Evolutionary conservation across 2,329 filamentous ascomycete species (phyloP).

Genomic region (Colletotrichum sp.): DNA sequence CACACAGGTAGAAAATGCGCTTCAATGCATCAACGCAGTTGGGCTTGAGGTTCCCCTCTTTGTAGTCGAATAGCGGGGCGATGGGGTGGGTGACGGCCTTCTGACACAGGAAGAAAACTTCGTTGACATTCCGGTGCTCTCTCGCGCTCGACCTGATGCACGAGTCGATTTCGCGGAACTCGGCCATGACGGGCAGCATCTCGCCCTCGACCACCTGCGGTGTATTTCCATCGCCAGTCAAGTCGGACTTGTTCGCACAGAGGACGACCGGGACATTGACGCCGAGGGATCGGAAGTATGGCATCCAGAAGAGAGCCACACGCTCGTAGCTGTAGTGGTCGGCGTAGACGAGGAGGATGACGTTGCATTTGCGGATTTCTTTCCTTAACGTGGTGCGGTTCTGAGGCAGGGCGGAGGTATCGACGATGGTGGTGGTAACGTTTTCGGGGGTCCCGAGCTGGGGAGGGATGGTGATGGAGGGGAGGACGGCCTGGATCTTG

Average conservation of each 20-base stretch:
- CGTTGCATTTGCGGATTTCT: slow-evolving; percentile 95
- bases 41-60: slow-evolving; percentile 87
- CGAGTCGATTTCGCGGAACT: slow-evolving; percentile 98
- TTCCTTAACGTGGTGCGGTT: slow-evolving; percentile 89
- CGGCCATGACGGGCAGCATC: slow-evolving; percentile 97
- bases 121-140: slow-evolving; percentile 92
- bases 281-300: slow-evolving; percentile 95
- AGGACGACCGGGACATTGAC: slow-evolving; percentile 97
- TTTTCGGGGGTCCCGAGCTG: slow-evolving; percentile 94
- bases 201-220: slow-evolving; percentile 92
- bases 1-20: slow-evolving; percentile 93
- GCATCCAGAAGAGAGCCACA: slow-evolving; percentile 97
- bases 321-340: slow-evolving; percentile 99
- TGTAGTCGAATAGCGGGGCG: slow-evolving; percentile 94
- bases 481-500: slow-evolving; percentile 93
- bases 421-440: slow-evolving; percentile 96
- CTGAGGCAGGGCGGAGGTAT: slow-evolving; percentile 93
- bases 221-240: slow-evolving; percentile 75
- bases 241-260: slow-evolving; percentile 97
- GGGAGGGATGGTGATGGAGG: slow-evolving; percentile 93
- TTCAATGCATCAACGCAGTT: slow-evolving; percentile 85
- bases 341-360: slow-evolving; percentile 95
- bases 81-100: slow-evolving; percentile 98
- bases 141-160: slow-evolving; percentile 94
- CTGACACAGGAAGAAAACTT: slow-evolving; percentile 96